Evolutionary conservation across 2,329 filamentous ascomycete species (phyloP).

Genomic region (Colletotrichum australisinense): DNA sequence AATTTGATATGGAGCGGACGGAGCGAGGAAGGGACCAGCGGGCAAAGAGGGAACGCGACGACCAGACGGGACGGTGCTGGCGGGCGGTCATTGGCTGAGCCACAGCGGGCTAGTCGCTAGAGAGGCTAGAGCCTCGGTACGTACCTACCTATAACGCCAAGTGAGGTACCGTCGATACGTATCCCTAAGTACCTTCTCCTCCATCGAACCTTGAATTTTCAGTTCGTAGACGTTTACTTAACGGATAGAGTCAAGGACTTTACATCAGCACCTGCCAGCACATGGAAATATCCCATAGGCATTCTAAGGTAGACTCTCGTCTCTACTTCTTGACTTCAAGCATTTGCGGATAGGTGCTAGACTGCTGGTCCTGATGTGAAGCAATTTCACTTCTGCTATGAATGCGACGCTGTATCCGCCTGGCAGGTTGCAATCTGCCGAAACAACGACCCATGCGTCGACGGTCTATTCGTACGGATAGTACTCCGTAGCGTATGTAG

Average conservation of each 20-base stretch:
- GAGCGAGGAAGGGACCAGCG: constrained; percentile 18
- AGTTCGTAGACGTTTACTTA: too few relatives aligned
- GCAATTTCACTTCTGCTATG: background rate
- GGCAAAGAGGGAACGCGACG: constrained; percentile 10
- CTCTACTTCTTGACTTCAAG: background rate
- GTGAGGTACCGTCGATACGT: too few relatives aligned
- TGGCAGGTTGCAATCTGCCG: background rate
- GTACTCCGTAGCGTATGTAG: too few relatives aligned
- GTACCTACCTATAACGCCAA: too few relatives aligned
- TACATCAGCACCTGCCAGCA: constrained; percentile 1
- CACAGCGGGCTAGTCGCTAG: background rate
- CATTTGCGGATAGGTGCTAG: background rate
- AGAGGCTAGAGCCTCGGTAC: background rate
- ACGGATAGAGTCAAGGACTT: background rate
- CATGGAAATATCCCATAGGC: constrained; percentile 5
- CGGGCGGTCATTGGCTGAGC: constrained; percentile 24
- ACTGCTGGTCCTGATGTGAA: background rate
- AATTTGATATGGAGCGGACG: constrained; percentile 30
- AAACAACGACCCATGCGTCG: background rate
- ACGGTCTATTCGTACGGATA: background rate
- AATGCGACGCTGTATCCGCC: background rate
- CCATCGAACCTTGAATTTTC: too few relatives aligned
- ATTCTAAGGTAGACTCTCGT: background rate
- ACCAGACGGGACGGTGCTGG: constrained; percentile 18
- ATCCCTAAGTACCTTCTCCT: too few relatives aligned